Conservation (phyloP, 768 basidiomycete species). For the Clathrus columnatus region DNA sequence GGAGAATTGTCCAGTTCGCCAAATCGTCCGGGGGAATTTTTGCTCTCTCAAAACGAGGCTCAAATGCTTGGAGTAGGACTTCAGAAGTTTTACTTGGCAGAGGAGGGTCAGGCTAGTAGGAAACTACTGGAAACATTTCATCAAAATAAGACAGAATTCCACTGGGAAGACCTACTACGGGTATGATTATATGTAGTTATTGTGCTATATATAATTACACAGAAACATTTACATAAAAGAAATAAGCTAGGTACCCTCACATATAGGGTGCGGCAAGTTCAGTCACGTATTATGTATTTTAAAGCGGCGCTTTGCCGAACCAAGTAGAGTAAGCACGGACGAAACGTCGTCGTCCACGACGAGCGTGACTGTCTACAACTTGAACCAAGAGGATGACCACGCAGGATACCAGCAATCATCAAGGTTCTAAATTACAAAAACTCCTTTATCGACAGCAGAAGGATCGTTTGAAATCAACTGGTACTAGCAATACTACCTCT, state of each 20-base stretch:
- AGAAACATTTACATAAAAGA: neutral
- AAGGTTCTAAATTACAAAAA: conserved; percentile 51
- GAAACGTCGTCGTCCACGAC: conserved; percentile 5
- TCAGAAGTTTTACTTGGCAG: conserved; percentile 82
- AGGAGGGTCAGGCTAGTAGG: conserved; percentile 23
- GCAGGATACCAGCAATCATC: conserved; percentile 34
- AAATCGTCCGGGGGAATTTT: conserved; percentile 34
- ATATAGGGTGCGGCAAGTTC: no score
- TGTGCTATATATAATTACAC: neutral
- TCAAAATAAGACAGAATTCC: conserved; percentile 67
- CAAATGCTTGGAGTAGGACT: conserved; percentile 72
- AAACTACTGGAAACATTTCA: conserved; percentile 66
- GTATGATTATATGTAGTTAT: neutral
- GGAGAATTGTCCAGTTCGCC: conserved; percentile 82
- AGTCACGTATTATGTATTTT: no score
- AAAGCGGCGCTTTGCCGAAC: neutral
- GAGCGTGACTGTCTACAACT: neutral
- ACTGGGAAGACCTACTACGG: conserved; percentile 69
- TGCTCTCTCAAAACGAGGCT: conserved; percentile 74
- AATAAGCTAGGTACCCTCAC: no score
- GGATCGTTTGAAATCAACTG: conserved; percentile 49
- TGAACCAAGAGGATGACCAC: conserved; percentile 19
- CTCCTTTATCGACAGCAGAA: conserved; percentile 58
- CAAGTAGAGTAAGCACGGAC: neutral
- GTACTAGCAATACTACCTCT: conserved; percentile 24